phyloP scores from a whole-genome alignment of 2,329 filamentous ascomycete species.

The Pezicula carpinea region DNA sequence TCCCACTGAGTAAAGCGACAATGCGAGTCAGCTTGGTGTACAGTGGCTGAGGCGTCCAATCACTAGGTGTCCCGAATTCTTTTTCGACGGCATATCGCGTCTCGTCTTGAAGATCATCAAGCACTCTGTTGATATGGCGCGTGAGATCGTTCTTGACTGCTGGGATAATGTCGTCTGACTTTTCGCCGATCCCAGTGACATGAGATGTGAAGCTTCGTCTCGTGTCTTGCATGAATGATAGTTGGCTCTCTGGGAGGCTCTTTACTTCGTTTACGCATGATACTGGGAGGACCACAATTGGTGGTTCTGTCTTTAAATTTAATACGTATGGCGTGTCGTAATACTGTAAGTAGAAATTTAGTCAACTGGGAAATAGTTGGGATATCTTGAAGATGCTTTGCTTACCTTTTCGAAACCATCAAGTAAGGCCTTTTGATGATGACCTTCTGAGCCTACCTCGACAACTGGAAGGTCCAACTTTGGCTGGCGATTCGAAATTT shows the following conservation, averaged over 20 bases:
- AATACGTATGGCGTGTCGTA: conserved; percentile 16
- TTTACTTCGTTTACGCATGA: conserved; percentile 17
- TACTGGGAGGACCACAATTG: conserved; percentile 20
- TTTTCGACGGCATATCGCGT: conserved; percentile 14
- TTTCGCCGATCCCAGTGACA: conserved; percentile 18
- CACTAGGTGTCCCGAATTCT: conserved; percentile 20
- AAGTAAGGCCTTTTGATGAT: too few species aligned
- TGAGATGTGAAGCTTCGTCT: conserved; percentile 9
- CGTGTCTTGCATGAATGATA: conserved; percentile 17
- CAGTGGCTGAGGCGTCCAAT: conserved; percentile 28
- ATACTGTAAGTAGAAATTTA: conserved; percentile 9
- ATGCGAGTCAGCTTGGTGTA: conserved; percentile 32
- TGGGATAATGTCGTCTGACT: conserved; percentile 6
- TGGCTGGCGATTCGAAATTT: too few species aligned
- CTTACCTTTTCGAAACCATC: too few species aligned
- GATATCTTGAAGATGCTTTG: too few species aligned
- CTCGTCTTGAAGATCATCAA: conserved; percentile 22
- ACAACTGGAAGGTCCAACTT: too few species aligned
- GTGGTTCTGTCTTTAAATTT: conserved; percentile 4
- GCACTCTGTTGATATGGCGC: conserved; percentile 13
- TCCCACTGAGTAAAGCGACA: conserved; percentile 34
- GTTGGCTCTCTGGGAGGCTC: conserved; percentile 18
- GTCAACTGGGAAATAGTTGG: too few species aligned
- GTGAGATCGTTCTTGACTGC: conserved; percentile 22
- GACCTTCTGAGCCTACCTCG: too few species aligned